Conservation (phyloP, 371 early-diverging fungal genomes). For the Basidiobolus meristosporus region DNA sequence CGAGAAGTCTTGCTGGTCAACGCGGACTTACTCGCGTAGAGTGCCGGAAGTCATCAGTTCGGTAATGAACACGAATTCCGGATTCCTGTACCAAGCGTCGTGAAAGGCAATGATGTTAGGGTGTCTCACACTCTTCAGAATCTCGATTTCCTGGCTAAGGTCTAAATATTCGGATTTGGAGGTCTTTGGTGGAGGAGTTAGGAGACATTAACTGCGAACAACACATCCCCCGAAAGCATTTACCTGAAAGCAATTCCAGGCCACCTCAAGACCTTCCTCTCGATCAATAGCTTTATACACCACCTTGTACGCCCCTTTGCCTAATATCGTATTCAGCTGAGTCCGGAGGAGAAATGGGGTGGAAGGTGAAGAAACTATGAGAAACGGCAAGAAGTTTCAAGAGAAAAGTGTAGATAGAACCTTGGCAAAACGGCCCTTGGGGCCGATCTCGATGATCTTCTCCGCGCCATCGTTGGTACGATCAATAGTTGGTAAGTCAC, state of each 20-base stretch:
- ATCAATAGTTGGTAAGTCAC: no score
- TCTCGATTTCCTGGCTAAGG: slow-evolving; percentile 59
- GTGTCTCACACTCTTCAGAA: slow-evolving; percentile 61
- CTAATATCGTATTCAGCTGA: slow-evolving; percentile 67
- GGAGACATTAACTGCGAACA: no score
- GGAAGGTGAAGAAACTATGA: no score
- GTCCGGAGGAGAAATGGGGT: no score
- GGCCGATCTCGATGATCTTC: no score
- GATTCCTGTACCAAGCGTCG: slow-evolving; percentile 69
- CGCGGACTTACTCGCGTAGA: slow-evolving; percentile 36
- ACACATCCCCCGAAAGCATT: slow-evolving; percentile 32
- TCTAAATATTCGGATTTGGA: slow-evolving; percentile 46
- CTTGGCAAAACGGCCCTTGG: no score
- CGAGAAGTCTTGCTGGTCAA: slow-evolving; percentile 33
- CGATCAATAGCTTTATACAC: slow-evolving; percentile 83
- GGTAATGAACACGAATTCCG: no score
- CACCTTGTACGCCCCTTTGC: slow-evolving; percentile 72
- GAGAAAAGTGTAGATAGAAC: no score
- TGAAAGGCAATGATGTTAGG: slow-evolving; percentile 76
- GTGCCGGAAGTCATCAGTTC: slow-evolving; percentile 91
- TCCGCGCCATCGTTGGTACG: no score
- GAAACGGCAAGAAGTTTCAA: no score
- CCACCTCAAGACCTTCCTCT: slow-evolving; percentile 84
- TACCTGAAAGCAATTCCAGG: slow-evolving; percentile 71
- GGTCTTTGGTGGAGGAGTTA: no score